These are phyloP conservation scores for Glycyrrhiza uralensis DNA, from an alignment of 306 rosid genomes.

Conservation along the genomic window DNA sequence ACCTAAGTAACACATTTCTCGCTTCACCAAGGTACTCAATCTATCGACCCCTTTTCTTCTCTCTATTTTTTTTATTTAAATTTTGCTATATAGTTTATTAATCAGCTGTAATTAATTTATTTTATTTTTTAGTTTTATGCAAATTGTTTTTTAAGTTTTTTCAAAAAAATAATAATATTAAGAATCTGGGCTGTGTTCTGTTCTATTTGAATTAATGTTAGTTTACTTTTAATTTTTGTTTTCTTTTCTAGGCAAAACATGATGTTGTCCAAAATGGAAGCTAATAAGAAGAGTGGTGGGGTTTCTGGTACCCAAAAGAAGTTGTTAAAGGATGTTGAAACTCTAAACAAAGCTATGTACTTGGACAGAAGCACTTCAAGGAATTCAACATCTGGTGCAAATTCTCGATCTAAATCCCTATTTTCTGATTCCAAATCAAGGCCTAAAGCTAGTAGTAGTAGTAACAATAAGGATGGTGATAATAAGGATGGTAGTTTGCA, in stretches of 20 bases:
- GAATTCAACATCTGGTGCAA: constrained; percentile 33
- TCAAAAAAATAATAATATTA: no score
- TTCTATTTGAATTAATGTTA: constrained; percentile 20
- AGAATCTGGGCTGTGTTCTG: constrained; percentile 14
- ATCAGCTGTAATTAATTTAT: background rate
- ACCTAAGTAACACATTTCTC: constrained; percentile 24
- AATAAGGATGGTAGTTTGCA: constrained; percentile 27
- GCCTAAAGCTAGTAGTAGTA: constrained; percentile 28
- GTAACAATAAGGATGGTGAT: constrained; percentile 25
- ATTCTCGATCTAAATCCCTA: constrained; percentile 30
- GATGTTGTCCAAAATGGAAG: constrained; percentile 66
- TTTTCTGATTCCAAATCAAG: constrained; percentile 48
- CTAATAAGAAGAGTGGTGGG: constrained; percentile 56
- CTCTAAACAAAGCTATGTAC: constrained; percentile 66
- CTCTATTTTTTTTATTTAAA: background rate
- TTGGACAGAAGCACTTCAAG: constrained; percentile 43
- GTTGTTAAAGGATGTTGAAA: constrained; percentile 73
- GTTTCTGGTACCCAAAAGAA: constrained; percentile 46
- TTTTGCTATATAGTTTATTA: background rate
- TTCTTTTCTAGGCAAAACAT: constrained; percentile 23
- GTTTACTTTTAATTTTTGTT: background rate
- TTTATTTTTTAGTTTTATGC: background rate
- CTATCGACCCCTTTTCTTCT: background rate
- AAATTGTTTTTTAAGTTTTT: background rate
- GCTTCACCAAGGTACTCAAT: constrained; percentile 41